Evolutionary conservation across 352 stramenopile genomes (phyloP).

Genomic region (Phytophthora lateralis): DNA sequence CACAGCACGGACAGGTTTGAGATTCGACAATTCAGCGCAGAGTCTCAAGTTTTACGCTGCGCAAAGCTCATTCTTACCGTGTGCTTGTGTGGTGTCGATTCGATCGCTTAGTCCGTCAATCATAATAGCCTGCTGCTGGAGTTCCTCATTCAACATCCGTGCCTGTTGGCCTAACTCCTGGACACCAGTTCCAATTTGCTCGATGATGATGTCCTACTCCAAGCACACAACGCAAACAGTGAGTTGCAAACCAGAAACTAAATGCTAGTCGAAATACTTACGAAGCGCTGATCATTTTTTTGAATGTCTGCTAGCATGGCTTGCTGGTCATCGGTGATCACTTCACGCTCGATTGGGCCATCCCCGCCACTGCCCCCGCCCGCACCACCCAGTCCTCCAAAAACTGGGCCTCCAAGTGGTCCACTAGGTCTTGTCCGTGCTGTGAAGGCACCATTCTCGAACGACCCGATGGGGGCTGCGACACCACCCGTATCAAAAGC

Average conservation of each 20-base stretch:
- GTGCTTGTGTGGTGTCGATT: conserved; percentile 80
- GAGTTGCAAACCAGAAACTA: neutral
- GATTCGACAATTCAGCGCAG: neutral
- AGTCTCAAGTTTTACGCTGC: neutral
- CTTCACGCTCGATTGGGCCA: conserved; percentile 39
- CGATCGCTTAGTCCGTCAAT: conserved; percentile 81
- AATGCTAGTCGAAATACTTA: conserved; percentile 39
- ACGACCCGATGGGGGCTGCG: conserved; percentile 52
- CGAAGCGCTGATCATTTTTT: conserved; percentile 82
- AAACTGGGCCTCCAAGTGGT: conserved; percentile 26
- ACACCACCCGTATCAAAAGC: conserved; percentile 56
- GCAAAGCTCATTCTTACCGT: conserved; percentile 44
- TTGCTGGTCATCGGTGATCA: conserved; percentile 72
- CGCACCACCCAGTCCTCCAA: conserved; percentile 36
- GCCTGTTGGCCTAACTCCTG: conserved; percentile 80
- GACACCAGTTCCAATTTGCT: conserved; percentile 83
- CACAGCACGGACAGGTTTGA: neutral
- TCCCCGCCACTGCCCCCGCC: conserved; percentile 28
- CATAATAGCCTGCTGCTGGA: conserved; percentile 89
- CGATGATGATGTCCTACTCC: conserved; percentile 80
- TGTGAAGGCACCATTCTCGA: conserved; percentile 72
- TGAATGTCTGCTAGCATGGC: conserved; percentile 79
- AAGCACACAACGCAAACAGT: neutral
- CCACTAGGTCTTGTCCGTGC: conserved; percentile 33
- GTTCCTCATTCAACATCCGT: conserved; percentile 80